Evolutionary conservation across 495 filamentous ascomycete species (phyloP).

Genomic region (Lasiosphaeria ovina): DNA sequence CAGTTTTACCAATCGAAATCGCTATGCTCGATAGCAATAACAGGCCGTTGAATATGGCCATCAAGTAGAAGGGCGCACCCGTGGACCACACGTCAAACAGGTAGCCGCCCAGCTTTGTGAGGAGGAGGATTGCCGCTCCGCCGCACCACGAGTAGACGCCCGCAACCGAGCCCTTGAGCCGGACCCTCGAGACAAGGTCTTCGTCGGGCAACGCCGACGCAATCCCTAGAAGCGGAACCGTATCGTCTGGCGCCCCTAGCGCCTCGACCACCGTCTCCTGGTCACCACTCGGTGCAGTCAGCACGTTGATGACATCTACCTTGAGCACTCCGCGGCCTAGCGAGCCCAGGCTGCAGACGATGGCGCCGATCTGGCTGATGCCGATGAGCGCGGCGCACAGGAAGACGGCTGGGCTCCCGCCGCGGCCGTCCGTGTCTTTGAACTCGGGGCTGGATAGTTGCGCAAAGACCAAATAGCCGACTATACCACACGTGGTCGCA

Average conservation of each 20-base stretch:
- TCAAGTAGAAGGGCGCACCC: constrained; percentile 86
- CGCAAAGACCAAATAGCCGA: constrained; percentile 74
- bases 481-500: constrained; percentile 66
- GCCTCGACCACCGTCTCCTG: constrained; percentile 31
- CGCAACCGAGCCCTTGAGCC: constrained; percentile 89
- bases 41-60: constrained; percentile 80
- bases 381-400: constrained; percentile 76
- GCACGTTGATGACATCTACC: constrained; percentile 37
- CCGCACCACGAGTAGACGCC: constrained; percentile 90
- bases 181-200: constrained; percentile 40
- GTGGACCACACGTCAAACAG: constrained; percentile 70
- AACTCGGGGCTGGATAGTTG: constrained; percentile 67
- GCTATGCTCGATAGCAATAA: constrained; percentile 59
- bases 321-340: constrained; percentile 76
- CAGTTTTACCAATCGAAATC: constrained; percentile 31
- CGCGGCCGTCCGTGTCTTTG: constrained; percentile 52
- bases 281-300: constrained; percentile 16
- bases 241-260: constrained; percentile 21
- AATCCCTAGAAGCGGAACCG: constrained; percentile 35
- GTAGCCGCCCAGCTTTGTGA: constrained; percentile 89
- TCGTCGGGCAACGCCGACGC: constrained; percentile 11
- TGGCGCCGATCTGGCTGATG: constrained; percentile 89
- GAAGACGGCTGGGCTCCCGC: constrained; percentile 66
- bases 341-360: constrained; percentile 87
- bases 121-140: constrained; percentile 82